Conservation (phyloP, 2,329 filamentous ascomycete species). For the Alternaria arborescens region DNA sequence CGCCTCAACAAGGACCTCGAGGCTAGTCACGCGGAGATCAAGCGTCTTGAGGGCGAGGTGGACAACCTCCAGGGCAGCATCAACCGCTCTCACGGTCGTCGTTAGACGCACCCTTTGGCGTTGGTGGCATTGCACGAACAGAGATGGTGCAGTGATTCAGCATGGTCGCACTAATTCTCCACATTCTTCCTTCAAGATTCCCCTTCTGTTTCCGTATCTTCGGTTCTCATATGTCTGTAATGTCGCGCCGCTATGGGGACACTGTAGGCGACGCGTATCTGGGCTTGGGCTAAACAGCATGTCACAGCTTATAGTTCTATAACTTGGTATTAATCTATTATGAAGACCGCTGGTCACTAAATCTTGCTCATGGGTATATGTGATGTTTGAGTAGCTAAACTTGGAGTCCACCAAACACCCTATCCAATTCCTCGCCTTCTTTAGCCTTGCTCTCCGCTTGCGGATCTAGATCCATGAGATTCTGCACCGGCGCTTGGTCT, state of each 20-base stretch:
- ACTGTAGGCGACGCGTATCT: constrained; percentile 13
- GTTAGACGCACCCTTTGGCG: constrained; percentile 61
- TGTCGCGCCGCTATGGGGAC: constrained; percentile 44
- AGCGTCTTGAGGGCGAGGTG: constrained; percentile 89
- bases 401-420: constrained; percentile 73
- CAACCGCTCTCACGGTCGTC: constrained; percentile 90
- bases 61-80: constrained; percentile 90
- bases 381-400: constrained; percentile 10
- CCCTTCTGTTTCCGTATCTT: constrained; percentile 44
- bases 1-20: constrained; percentile 99
- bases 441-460: constrained; percentile 50
- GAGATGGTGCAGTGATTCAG: constrained; percentile 18
- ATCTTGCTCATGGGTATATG: background rate
- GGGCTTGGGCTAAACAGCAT: constrained; percentile 22
- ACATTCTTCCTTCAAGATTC: constrained; percentile 51
- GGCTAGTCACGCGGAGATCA: constrained; percentile 91
- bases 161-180: constrained; percentile 12
- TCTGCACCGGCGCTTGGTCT: constrained; percentile 21
- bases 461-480: constrained; percentile 30
- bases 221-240: constrained; percentile 53
- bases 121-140: constrained; percentile 18
- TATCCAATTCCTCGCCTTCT: constrained; percentile 66
- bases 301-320: constrained; percentile 31
- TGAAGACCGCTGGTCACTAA: constrained; percentile 36
- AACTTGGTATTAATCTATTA: constrained; percentile 43